Base-by-base conservation (phyloP, 257 asterid species). In the Plantago ovata region DNA sequence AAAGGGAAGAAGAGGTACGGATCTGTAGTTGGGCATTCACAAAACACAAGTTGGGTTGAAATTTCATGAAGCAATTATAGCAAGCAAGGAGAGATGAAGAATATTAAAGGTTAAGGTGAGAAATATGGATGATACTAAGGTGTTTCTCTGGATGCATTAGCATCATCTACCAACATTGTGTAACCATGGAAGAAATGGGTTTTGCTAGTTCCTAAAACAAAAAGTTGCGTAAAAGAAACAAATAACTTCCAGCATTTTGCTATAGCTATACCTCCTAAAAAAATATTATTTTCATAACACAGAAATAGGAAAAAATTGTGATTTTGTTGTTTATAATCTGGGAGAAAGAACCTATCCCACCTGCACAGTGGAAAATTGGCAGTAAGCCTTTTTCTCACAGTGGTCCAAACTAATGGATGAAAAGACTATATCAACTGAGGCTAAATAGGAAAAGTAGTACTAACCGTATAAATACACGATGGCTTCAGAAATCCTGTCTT, bases 281-380 rank as follows among this genome's bases (percentile, higher is more conserved):
- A 14, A 15, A 41, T 16, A 13, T 11, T 41, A 36, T 24, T 50
- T 56, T 64, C 56, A 62, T 68, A 66, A 51, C 48, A 75, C 68
- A 70, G 63, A 65, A 75, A 67, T 36, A 56, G 64, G 75, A 66
- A 66, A 61, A 63, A 41, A 59, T 45, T 45, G 61, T 55, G 56
- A 72, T 68, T 60, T 70, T 77, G 45, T 68, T 71, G 36, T 67
- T 58, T 65, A 59, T 62, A 58, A 74, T 59, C 74, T 61, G 66
- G 65, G 76, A 77, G 78, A 79, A 75, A 74, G 84, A 75, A 77
- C 78, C 83, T 76, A 56, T 78, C 73, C 76, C 66, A 75, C 85
- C 89, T 80, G 84, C 83, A 82, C 78, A 76, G 82, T 70, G 88
- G 76, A 77, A 82, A 83, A 80, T 75, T 72, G 76, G 84, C 80